Conservation (phyloP, 1,284 basidiomycete species). For the Leccinum pachyderme region DNA sequence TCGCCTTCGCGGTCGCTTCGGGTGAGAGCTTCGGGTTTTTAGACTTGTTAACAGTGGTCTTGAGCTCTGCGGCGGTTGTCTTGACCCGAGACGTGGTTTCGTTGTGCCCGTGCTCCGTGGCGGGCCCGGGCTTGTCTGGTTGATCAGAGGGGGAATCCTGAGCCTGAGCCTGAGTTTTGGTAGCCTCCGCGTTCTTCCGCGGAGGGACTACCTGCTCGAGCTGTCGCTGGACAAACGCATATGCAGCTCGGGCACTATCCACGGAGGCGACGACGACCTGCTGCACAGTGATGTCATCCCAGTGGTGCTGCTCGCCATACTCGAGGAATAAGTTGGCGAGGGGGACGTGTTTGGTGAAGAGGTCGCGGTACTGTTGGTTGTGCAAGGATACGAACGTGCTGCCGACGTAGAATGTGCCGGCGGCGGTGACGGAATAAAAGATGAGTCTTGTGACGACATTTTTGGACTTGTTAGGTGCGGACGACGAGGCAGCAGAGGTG, state of each 20-base stretch:
- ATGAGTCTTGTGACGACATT: conserved; percentile 50
- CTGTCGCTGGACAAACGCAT: conserved; percentile 46
- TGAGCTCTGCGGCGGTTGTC: conserved; percentile 45
- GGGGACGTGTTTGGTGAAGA: conserved; percentile 59
- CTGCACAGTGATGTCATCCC: conserved; percentile 68
- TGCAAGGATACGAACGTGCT: conserved; percentile 75
- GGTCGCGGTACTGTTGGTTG: conserved; percentile 71
- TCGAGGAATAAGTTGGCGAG: conserved; percentile 76
- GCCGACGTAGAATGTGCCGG: conserved; percentile 78
- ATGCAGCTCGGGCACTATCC: conserved; percentile 50
- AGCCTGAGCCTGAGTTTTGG: conserved; percentile 12
- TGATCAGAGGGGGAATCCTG: conserved; percentile 29
- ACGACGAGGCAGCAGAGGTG: conserved; percentile 33
- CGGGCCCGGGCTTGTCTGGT: conserved; percentile 26
- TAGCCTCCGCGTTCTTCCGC: conserved; percentile 36
- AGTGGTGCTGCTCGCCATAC: conserved; percentile 74
- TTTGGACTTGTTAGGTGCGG: conserved; percentile 43
- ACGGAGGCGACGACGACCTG: conserved; percentile 58
- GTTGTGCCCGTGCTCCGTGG: conserved; percentile 4
- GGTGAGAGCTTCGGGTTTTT: conserved; percentile 35
- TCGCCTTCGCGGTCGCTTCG: conserved; percentile 42
- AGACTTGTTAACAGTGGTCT: conserved; percentile 36
- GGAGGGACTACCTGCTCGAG: conserved; percentile 35
- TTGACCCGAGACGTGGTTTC: conserved; percentile 50
- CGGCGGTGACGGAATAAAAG: conserved; percentile 59